phyloP scores from a whole-genome alignment of 2,329 filamentous ascomycete genomes.

The Colletotrichum spaethianum region DNA sequence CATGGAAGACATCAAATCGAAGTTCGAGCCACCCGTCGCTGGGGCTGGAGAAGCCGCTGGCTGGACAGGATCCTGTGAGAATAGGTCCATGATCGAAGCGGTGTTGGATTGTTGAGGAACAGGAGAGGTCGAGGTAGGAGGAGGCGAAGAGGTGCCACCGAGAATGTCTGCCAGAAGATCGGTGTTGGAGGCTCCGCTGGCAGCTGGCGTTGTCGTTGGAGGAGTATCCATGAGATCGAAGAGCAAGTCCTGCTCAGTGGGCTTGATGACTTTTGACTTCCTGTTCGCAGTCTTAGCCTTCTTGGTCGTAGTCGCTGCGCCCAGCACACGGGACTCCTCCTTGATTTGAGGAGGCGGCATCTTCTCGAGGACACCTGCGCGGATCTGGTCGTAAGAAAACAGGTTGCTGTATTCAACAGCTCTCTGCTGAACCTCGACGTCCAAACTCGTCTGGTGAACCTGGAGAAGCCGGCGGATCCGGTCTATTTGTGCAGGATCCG shows the following conservation, averaged over 20 bases:
- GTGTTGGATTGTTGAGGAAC: slow-evolving; percentile 70
- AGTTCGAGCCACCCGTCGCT: slow-evolving; percentile 52
- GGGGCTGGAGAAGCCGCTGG: slow-evolving; percentile 50
- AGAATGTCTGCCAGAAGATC: slow-evolving; percentile 94
- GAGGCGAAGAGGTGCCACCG: slow-evolving; percentile 74
- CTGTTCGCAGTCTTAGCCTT: slow-evolving; percentile 79
- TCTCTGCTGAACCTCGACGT: slow-evolving; percentile 96
- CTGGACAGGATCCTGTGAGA: slow-evolving; percentile 58
- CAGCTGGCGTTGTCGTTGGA: slow-evolving; percentile 61
- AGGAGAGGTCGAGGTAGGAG: slow-evolving; percentile 61
- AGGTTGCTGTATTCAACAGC: slow-evolving; percentile 96
- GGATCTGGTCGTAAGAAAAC: slow-evolving; percentile 90
- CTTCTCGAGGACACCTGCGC: slow-evolving; percentile 92
- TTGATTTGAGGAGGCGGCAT: slow-evolving; percentile 99
- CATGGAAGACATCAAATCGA: slow-evolving; percentile 65
- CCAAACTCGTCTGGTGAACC: slow-evolving; percentile 86
- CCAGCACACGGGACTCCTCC: slow-evolving; percentile 92
- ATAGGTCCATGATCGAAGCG: slow-evolving; percentile 92
- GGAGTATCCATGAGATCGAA: slow-evolving; percentile 92
- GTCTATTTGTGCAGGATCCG: slow-evolving; percentile 88
- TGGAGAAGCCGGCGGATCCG: slow-evolving; percentile 85
- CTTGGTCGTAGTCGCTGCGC: slow-evolving; percentile 76
- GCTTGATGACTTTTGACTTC: slow-evolving; percentile 83
- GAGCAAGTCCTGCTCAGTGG: slow-evolving; percentile 91
- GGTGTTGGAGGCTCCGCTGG: slow-evolving; percentile 77